Percentiles rank a stretch among this genome's conserved stretches.
Conservation (phyloP, 225 moss, liverwort and hornwort genomes). For the Neckera pumila region DNA sequence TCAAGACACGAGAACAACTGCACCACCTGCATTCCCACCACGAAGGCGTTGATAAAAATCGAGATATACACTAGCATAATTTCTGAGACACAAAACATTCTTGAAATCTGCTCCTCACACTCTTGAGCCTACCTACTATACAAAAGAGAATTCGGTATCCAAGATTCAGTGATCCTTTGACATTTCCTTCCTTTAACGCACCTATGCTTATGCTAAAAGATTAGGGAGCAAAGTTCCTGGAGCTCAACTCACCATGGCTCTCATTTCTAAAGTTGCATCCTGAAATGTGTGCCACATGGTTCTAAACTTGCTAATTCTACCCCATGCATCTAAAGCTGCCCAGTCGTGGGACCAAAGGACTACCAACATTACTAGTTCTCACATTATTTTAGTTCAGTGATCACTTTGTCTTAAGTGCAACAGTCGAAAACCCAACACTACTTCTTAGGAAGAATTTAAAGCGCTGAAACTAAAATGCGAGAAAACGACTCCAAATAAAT, state of each 20-base stretch:
- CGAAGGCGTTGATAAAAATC: background rate
- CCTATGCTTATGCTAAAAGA: background rate
- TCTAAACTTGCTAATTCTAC: background rate
- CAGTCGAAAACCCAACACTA: background rate
- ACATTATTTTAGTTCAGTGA: background rate
- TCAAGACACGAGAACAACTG: constrained; percentile 87
- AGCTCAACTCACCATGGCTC: background rate
- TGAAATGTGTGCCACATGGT: background rate
- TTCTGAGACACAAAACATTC: background rate
- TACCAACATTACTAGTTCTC: background rate
- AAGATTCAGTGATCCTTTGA: background rate
- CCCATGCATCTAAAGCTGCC: background rate
- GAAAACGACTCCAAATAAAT: background rate
- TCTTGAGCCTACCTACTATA: background rate
- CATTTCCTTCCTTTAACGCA: background rate
- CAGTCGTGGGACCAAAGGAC: background rate
- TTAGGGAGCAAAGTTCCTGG: background rate
- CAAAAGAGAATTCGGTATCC: background rate
- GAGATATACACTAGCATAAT: background rate
- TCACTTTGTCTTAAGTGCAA: background rate
- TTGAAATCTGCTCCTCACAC: background rate
- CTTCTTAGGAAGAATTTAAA: background rate
- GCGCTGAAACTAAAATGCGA: background rate
- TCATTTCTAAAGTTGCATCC: background rate
- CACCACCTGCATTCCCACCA: constrained; percentile 42